phyloP scores from a whole-genome alignment of 257 asterid species.

The Plantago major region DNA sequence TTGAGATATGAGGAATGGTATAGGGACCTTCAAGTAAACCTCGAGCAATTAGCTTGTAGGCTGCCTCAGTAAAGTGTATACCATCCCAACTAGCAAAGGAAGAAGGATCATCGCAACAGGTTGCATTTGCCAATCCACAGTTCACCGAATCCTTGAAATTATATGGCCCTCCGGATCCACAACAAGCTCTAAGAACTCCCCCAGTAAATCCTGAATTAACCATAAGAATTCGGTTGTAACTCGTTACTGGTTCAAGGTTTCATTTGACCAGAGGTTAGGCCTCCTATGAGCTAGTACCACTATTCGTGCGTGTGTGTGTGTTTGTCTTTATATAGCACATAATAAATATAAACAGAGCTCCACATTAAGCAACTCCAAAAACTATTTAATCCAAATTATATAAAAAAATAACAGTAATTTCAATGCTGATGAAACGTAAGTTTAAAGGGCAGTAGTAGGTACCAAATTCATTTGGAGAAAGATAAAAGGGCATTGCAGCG shows the following conservation, averaged over 20 bases:
- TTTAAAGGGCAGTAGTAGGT: neutral
- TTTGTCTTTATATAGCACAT: no score
- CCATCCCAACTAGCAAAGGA: constrained; percentile 43
- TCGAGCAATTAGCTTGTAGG: constrained; percentile 25
- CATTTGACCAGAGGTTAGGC: neutral
- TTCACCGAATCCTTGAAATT: constrained; percentile 18
- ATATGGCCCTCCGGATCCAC: constrained; percentile 48
- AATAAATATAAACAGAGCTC: no score
- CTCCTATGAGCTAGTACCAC: neutral
- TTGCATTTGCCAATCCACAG: constrained; percentile 29
- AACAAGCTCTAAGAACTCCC: constrained; percentile 36
- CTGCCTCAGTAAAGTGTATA: constrained; percentile 43
- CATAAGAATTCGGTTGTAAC: neutral
- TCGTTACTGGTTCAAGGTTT: neutral
- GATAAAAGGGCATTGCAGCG: constrained; percentile 31
- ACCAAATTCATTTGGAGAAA: constrained; percentile 31
- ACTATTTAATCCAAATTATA: no score
- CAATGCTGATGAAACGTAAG: neutral
- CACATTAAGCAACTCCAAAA: no score
- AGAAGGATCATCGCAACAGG: constrained; percentile 35
- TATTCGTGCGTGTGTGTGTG: no score
- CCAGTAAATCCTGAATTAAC: constrained; percentile 33
- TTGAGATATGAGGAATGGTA: constrained; percentile 28
- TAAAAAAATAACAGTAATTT: neutral
- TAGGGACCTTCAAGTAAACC: constrained; percentile 35